phyloP scores from a whole-genome alignment of 2,329 filamentous ascomycete genomes.

The Epichloe hybrida region DNA sequence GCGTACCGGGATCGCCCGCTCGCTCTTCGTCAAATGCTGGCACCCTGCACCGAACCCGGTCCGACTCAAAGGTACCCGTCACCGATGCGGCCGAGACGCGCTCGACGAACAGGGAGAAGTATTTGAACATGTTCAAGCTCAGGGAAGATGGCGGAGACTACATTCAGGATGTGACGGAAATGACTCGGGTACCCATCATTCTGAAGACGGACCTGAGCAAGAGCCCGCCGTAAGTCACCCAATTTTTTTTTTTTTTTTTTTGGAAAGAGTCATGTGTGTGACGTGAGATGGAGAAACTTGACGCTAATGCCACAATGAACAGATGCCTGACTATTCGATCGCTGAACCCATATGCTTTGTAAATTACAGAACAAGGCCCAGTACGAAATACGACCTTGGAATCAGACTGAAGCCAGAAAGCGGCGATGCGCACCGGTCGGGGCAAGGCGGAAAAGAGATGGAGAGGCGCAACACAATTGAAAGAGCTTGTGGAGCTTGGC shows the following conservation, averaged over 20 bases:
- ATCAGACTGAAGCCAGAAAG: constrained; percentile 5
- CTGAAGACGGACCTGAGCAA: constrained; percentile 96
- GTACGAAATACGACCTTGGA: neutral
- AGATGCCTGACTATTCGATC: constrained; percentile 77
- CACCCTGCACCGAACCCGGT: constrained; percentile 73
- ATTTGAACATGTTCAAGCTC: constrained; percentile 76
- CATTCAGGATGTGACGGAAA: constrained; percentile 96
- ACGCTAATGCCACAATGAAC: neutral
- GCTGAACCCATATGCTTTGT: constrained; percentile 63
- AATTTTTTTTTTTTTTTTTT: neutral
- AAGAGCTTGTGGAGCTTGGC: constrained; percentile 4
- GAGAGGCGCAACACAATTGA: neutral
- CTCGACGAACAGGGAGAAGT: constrained; percentile 90
- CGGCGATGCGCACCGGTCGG: neutral
- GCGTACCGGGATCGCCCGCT: constrained; percentile 81
- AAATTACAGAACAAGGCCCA: constrained; percentile 9
- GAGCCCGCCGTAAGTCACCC: constrained; percentile 92
- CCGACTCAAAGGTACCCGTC: constrained; percentile 79
- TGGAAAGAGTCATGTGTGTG: neutral
- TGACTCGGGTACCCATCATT: constrained; percentile 95
- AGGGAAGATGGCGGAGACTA: constrained; percentile 88
- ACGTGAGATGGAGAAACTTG: neutral
- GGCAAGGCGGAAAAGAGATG: neutral
- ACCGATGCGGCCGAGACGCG: constrained; percentile 64
- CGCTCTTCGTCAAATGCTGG: constrained; percentile 56